A percentile compares a stretch with the other conserved stretches of the same genome.
phyloP scores from a whole-genome alignment of 176 grass and related monocot species.

The Carex scoparia region DNA sequence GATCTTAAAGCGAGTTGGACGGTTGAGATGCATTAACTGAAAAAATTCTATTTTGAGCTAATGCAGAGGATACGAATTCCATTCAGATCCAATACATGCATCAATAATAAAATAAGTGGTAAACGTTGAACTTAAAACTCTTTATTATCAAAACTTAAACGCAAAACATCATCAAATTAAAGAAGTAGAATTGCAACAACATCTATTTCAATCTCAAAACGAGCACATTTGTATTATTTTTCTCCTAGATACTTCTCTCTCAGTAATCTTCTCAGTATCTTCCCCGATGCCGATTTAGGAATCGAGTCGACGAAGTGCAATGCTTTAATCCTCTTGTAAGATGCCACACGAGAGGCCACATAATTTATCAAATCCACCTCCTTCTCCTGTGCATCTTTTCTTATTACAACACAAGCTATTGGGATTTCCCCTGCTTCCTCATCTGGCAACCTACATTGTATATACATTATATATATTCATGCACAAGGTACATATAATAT shows the following conservation, averaged over 20 bases:
- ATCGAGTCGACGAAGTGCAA: slow-evolving; percentile 66
- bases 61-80: too few species aligned
- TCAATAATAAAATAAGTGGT: background rate
- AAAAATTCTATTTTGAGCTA: too few species aligned
- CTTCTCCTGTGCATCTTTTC: slow-evolving; percentile 32
- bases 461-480: background rate
- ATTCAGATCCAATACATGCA: background rate
- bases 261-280: slow-evolving; percentile 76
- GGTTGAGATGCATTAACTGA: too few species aligned
- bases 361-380: slow-evolving; percentile 54
- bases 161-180: background rate
- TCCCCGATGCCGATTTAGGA: slow-evolving; percentile 74
- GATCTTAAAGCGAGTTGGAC: too few species aligned
- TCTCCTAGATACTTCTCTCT: slow-evolving; percentile 40
- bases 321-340: slow-evolving; percentile 68
- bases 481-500: background rate
- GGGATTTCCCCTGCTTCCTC: slow-evolving; percentile 90
- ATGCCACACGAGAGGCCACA: slow-evolving; percentile 52
- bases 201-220: background rate
- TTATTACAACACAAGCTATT: slow-evolving; percentile 59
- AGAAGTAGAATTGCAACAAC: background rate
- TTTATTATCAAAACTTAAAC: background rate
- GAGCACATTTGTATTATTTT: background rate
- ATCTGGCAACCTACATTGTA: slow-evolving; percentile 51
- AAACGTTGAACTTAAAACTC: background rate